These are phyloP conservation scores for Rhynchosporium agropyri DNA, from an alignment of 2,329 filamentous ascomycete genomes.

Conservation along the genomic window DNA sequence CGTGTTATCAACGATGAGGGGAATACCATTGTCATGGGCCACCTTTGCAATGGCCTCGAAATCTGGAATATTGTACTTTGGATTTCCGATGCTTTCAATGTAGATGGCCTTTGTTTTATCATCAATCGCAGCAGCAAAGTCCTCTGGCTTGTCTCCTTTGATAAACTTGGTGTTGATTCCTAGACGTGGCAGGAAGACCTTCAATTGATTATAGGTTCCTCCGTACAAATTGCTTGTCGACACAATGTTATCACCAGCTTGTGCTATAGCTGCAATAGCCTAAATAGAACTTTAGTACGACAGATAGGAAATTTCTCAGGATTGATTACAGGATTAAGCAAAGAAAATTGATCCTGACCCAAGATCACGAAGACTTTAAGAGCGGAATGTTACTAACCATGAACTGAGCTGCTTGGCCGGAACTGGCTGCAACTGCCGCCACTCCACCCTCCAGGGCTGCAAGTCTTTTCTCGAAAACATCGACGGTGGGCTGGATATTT, in stretches of 20 bases:
- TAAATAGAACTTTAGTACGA: too few species aligned
- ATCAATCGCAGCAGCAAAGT: conserved; percentile 82
- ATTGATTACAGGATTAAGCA: too few species aligned
- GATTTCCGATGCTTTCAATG: conserved; percentile 87
- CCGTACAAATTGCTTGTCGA: conserved; percentile 90
- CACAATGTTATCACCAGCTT: conserved; percentile 89
- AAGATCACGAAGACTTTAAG: too few species aligned
- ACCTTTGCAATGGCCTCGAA: conserved; percentile 83
- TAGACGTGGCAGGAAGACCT: conserved; percentile 83
- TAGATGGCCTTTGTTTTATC: conserved; percentile 93
- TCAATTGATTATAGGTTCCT: conserved; percentile 97
- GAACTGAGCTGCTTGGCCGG: conserved; percentile 90
- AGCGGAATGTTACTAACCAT: conserved; percentile 50
- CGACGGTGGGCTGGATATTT: conserved; percentile 72
- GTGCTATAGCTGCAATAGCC: conserved; percentile 78
- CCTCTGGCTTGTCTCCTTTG: conserved; percentile 75
- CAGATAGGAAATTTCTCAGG: too few species aligned
- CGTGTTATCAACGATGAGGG: conserved; percentile 78
- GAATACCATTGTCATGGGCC: conserved; percentile 67
- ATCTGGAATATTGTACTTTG: conserved; percentile 89
- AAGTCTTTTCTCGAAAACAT: conserved; percentile 95
- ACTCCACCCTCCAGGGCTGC: conserved; percentile 94
- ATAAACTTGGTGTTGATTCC: conserved; percentile 90
- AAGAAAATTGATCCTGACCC: too few species aligned
- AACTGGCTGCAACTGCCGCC: conserved; percentile 81